Base-by-base conservation (phyloP, 2,329 filamentous ascomycete genomes). In the Metarhizium anisopliae region DNA sequence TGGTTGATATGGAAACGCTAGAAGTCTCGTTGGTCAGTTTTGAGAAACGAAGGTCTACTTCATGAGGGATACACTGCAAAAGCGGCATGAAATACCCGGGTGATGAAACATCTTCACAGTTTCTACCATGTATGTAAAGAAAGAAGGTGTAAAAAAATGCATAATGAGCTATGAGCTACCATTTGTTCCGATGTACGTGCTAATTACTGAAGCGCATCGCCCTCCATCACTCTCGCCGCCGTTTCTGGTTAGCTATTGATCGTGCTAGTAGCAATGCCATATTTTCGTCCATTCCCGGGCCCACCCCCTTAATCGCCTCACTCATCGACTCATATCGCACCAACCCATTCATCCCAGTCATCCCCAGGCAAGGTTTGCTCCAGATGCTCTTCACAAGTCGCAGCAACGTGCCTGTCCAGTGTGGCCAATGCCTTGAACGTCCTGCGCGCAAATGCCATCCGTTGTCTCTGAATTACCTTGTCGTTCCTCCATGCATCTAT, bases 1-100 rank as follows among this genome's bases (percentile, higher is more conserved):
- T 99, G 53, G 74, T 99, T 11, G 93, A 99, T 72, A 77, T 84
- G 50, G 92, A 97, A 71, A 95, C 89, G 1, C 70, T 96, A 58
- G 89, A 92, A 50, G 85, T 89, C 1, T 86, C 91, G 61, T 76
- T 81, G 51, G 76, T 96, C 25, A 85, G 82, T 64, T 81, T 84
- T 58, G 64, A 64, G n/a, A 38, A 40, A 36, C 25, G 51, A 16
- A 49, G 14, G 38, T 40, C 38, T 13, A 10, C 38, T 7, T 47
- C 32, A 25, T 49, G 52, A 29, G 47, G 18, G 32, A 49, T n/a
- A 30, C 18, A 16, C 10, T 14, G 10, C 14, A 40, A 5, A 40
- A 11, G 5, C 13, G 5, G 13, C 38, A 5, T 40, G 11, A 16
- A 13, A 16, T 40, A 35, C 7, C 32, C 25, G 1, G 32, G 32